Percentiles rank a stretch among this genome's conserved stretches.
Evolutionary conservation across 371 early-diverging fungal genomes (phyloP).

Genomic region (Circinella minor): DNA sequence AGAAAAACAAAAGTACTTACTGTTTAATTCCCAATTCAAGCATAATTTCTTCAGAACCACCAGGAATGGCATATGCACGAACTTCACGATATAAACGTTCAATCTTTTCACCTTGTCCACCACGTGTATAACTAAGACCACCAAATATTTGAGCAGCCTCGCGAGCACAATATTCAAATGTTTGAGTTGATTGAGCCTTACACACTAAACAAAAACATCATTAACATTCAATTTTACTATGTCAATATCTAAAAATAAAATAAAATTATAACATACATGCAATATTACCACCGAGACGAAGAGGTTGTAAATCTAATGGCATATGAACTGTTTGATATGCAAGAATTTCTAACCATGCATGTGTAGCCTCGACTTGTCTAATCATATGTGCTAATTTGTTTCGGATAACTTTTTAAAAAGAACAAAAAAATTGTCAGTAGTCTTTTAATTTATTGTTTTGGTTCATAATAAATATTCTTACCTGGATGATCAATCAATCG

Average conservation of each 20-base stretch:
- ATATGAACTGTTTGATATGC: slow-evolving; percentile 72
- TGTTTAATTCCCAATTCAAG: slow-evolving; percentile 76
- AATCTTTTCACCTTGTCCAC: slow-evolving; percentile 85
- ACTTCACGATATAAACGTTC: slow-evolving; percentile 91
- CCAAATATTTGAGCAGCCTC: slow-evolving; percentile 95
- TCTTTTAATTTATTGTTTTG: too few relatives aligned
- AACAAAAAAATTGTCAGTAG: too few relatives aligned
- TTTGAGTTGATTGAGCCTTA: slow-evolving; percentile 87
- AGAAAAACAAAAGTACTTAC: too few relatives aligned
- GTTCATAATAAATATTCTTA: too few relatives aligned
- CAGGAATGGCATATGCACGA: slow-evolving; percentile 86
- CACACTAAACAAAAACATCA: slow-evolving; percentile 40
- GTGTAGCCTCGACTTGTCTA: slow-evolving; percentile 85
- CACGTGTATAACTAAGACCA: slow-evolving; percentile 81
- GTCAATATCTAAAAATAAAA: background rate
- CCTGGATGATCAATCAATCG: slow-evolving; percentile 72
- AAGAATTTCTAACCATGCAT: slow-evolving; percentile 82
- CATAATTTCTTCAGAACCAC: slow-evolving; percentile 71
- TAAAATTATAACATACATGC: slow-evolving; percentile 38
- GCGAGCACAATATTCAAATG: slow-evolving; percentile 86
- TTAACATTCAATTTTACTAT: too few relatives aligned
- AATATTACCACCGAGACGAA: slow-evolving; percentile 85
- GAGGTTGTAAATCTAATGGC: slow-evolving; percentile 69
- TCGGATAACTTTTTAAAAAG: slow-evolving; percentile 48
- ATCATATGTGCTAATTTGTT: slow-evolving; percentile 81